phyloP scores from a whole-genome alignment of 257 asterid genomes.

The Ligustrum vulgare region DNA sequence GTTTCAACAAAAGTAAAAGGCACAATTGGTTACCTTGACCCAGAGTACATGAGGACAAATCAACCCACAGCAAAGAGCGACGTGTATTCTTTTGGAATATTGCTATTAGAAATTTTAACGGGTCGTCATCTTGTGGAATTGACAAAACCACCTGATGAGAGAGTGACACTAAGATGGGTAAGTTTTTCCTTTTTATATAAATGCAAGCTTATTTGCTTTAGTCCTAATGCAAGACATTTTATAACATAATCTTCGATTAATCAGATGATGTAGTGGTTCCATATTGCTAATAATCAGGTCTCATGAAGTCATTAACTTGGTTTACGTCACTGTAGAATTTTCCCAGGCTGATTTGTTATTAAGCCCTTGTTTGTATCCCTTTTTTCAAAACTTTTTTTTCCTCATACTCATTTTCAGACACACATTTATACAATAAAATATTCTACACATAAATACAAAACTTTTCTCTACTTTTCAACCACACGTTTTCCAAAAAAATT shows the following conservation, averaged over 20 bases:
- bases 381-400: too few species aligned
- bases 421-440: too few species aligned
- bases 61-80: conserved; percentile 90
- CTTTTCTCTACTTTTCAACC: too few species aligned
- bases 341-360: too few species aligned
- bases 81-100: conserved; percentile 92
- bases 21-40: conserved; percentile 96
- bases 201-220: conserved; percentile 3
- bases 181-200: conserved; percentile 18
- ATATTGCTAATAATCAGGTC: too few species aligned
- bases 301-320: too few species aligned
- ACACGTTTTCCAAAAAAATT: too few species aligned
- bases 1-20: conserved; percentile 92
- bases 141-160: conserved; percentile 67
- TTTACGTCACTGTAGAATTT: too few species aligned
- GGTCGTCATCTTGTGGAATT: conserved; percentile 96
- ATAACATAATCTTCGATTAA: background rate
- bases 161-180: conserved; percentile 90
- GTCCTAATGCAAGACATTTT: background rate
- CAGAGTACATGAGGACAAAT: conserved; percentile 92
- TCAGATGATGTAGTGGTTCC: background rate
- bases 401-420: too few species aligned
- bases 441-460: too few species aligned
- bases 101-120: conserved; percentile 73
- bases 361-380: background rate